phyloP scores from a whole-genome alignment of 148 eudicot species.

The Dianthus caryophyllus region DNA sequence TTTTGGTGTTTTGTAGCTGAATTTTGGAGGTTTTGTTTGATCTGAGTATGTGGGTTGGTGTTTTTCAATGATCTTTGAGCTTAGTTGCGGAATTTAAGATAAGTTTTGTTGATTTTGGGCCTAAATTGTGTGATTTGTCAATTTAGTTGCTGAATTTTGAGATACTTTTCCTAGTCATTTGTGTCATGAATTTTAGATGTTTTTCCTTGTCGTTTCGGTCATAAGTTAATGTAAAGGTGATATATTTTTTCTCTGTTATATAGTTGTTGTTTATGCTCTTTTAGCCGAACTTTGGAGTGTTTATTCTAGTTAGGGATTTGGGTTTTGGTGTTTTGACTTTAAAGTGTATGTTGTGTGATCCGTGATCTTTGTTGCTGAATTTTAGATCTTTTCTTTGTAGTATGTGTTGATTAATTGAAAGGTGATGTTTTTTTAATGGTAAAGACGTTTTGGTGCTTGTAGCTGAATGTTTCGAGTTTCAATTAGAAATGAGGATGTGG shows the following conservation, averaged over 20 bases:
- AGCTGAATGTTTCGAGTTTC: neutral
- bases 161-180: neutral
- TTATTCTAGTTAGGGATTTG: neutral
- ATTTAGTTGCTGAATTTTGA: neutral
- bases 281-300: neutral
- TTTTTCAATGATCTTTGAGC: neutral
- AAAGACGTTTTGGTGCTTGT: neutral
- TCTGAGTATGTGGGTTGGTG: neutral
- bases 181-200: neutral
- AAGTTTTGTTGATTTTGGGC: too few relatives aligned
- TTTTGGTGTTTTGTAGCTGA: neutral
- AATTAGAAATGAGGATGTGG: neutral
- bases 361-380: neutral
- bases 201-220: too few relatives aligned
- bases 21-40: neutral
- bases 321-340: slow-evolving; percentile 7
- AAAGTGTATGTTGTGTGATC: neutral
- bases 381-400: neutral
- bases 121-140: slow-evolving; percentile 6
- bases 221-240: neutral
- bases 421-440: neutral
- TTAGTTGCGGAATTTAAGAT: neutral
- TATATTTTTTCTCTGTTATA: neutral
- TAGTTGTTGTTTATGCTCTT: neutral
- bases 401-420: neutral